Evolutionary conservation across 176 grass and related monocot genomes (phyloP), one percentile per base, ranked within the genome.

Genomic region (Saccharum officinarum): DNA sequence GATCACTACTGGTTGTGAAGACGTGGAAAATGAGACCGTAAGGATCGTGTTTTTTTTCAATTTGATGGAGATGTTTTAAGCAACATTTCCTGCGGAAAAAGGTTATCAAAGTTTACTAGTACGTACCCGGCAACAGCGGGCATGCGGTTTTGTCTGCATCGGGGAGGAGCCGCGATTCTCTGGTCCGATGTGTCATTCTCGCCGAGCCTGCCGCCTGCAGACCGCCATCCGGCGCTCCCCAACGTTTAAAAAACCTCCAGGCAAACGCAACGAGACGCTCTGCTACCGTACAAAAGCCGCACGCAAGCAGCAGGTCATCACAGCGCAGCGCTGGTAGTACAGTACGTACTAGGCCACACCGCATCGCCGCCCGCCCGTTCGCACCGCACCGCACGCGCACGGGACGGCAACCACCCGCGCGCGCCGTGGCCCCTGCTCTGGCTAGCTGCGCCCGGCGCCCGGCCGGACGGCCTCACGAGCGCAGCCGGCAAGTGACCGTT

Each of bases 131-230:
- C 1, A 77, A 60, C 82, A 65, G 79, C 7, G 4, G 49, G 49
- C 47, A 52, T 10, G 64, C 61, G 40, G 83, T 55, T 71, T 77
- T 82, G 71, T 90, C 49, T 64, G 54, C 63, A 30, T 77, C 77
- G 13, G 20, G 17, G 52, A 55, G 15, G 30, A 67, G 50, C 77
- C 50, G 17, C 17, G 82, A 36, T 74, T 52, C 60, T 46, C 17
- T 9, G 50, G 31, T 59, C 79, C 66, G 70, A 85, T 52, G 41
- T 71, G 88, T 73, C 88, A 73, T 79, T 86, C 79, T 86, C 60
- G 82, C 12, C 20, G 10, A 67, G 70, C 63, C 52, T 55, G 52
- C 52, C 10, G 40, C 45, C 18, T 9, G 52, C 76, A 34, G 34
- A 9, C n/a, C 11, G 73, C 8, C 41, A 3, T 33, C 88, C 67